Conservation (phyloP, 257 asterid genomes). For the Jacaranda copaia region DNA sequence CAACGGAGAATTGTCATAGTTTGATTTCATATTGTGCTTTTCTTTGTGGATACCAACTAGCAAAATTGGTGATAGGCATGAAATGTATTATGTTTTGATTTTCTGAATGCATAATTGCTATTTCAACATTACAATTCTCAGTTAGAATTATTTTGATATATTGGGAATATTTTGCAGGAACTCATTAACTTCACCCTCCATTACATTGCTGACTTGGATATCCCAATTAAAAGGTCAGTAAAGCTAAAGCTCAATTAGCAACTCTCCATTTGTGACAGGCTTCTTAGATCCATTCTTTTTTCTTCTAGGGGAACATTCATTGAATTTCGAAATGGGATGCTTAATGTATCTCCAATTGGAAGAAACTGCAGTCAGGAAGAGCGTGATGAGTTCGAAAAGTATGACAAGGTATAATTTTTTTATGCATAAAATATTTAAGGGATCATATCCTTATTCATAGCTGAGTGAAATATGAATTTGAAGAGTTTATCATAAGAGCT, state of each 20-base stretch:
- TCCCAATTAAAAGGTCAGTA: constrained; percentile 90
- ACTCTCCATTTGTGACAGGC: constrained; percentile 7
- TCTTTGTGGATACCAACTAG: too few species aligned
- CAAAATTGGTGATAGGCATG: too few species aligned
- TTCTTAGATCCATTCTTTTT: constrained; percentile 34
- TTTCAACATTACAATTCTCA: background rate
- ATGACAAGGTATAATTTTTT: constrained; percentile 76
- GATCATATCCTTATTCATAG: constrained; percentile 6
- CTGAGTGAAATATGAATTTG: constrained; percentile 23
- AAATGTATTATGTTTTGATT: background rate
- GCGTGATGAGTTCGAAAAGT: constrained; percentile 89
- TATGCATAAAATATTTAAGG: background rate
- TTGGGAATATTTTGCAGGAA: constrained; percentile 68
- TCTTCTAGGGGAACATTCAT: constrained; percentile 87
- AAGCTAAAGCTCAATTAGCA: constrained; percentile 30
- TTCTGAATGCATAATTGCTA: constrained; percentile 20
- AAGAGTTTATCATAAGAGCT: background rate
- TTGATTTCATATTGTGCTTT: too few species aligned
- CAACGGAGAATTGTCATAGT: too few species aligned
- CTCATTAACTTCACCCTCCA: constrained; percentile 90
- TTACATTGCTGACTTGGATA: constrained; percentile 96
- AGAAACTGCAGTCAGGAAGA: constrained; percentile 99
- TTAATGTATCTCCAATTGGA: constrained; percentile 96
- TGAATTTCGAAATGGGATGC: constrained; percentile 97
- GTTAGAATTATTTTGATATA: constrained; percentile 26